phyloP scores from a whole-genome alignment of 75 land plant species.

The Pinus albicaulis region DNA sequence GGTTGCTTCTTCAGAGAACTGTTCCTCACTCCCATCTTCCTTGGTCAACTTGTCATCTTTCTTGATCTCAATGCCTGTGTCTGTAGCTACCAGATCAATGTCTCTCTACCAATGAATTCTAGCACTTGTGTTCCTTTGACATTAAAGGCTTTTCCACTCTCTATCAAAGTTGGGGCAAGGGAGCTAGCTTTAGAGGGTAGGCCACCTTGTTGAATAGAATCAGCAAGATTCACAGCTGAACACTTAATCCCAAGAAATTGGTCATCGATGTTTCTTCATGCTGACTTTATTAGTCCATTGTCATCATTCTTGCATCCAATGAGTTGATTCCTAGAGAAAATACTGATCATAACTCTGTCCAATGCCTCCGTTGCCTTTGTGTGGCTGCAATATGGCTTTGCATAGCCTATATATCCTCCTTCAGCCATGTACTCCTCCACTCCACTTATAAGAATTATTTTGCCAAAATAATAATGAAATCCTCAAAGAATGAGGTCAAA shows the following conservation, averaged over 20 bases:
- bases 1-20: slow-evolving; percentile 72
- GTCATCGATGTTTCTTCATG: no score
- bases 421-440: no score
- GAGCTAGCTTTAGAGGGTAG: slow-evolving; percentile 43
- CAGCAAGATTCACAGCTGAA: slow-evolving; percentile 72
- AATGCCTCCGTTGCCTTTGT: no score
- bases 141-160: slow-evolving; percentile 92
- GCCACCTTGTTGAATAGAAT: slow-evolving; percentile 55
- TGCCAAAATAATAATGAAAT: no score
- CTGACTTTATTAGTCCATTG: no score
- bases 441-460: no score
- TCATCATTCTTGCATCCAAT: no score
- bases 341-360: no score
- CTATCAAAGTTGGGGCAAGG: slow-evolving; percentile 79
- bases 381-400: no score
- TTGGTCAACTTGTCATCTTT: slow-evolving; percentile 43
- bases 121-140: slow-evolving; percentile 89
- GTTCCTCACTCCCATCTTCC: slow-evolving; percentile 43
- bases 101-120: slow-evolving; percentile 91
- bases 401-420: no score
- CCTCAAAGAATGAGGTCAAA: no score
- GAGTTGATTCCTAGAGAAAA: no score
- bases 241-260: slow-evolving; percentile 87
- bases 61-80: slow-evolving; percentile 84
- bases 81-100: slow-evolving; percentile 89